phyloP scores from a whole-genome alignment of 179 eudicot genomes.

The Dionaea muscipula region DNA sequence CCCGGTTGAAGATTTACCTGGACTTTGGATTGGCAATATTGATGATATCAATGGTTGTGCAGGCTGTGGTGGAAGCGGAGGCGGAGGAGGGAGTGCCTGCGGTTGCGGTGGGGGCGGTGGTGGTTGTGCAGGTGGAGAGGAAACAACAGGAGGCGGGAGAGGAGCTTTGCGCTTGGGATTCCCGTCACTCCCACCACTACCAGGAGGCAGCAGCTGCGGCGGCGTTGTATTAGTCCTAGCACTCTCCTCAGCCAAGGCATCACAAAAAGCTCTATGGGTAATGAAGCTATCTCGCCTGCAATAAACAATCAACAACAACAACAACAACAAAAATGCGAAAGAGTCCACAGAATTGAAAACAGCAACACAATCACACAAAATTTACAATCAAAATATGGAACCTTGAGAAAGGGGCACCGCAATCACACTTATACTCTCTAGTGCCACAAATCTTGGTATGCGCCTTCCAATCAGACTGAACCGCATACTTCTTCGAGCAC shows the following conservation, averaged over 20 bases:
- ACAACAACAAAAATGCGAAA: conserved; percentile 2
- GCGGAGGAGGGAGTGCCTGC: too few relatives aligned
- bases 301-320: conserved; percentile 5
- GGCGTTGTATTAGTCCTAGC: conserved; percentile 28
- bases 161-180: conserved; percentile 18
- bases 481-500: conserved; percentile 37
- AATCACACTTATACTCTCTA: conserved; percentile 36
- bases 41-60: conserved; percentile 20
- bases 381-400: background rate
- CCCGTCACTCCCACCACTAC: conserved; percentile 10
- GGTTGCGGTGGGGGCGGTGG: too few relatives aligned
- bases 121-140: conserved; percentile 15
- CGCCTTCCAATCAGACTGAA: conserved; percentile 46
- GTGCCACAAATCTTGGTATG: conserved; percentile 42
- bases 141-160: conserved; percentile 16
- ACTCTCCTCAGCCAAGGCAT: conserved; percentile 75
- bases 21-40: conserved; percentile 30
- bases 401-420: conserved; percentile 40
- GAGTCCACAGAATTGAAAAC: background rate
- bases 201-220: conserved; percentile 17
- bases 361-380: background rate
- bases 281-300: conserved; percentile 90
- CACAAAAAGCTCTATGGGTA: conserved; percentile 96
- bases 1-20: conserved; percentile 33
- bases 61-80: conserved; percentile 19